Percentiles rank a stretch among this genome's conserved stretches.
phyloP scores from a whole-genome alignment of 2,329 filamentous ascomycete genomes.

The Chrysoporthe austroafricana region DNA sequence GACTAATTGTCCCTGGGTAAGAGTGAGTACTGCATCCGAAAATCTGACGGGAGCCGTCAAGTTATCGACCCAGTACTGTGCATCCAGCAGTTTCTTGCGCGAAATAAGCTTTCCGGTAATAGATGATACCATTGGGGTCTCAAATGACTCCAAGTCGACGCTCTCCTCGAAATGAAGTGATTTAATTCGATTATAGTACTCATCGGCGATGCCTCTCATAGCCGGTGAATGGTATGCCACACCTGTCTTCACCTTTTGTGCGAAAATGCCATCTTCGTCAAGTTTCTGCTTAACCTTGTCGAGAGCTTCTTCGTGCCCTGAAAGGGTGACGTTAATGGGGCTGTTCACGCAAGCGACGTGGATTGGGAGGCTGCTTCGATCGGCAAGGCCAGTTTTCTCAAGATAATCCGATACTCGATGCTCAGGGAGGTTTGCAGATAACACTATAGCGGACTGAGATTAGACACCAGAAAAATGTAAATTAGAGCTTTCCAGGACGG shows the following conservation, averaged over 20 bases:
- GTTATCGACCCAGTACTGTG: conserved; percentile 38
- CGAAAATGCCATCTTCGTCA: conserved; percentile 35
- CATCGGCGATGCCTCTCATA: too few relatives aligned
- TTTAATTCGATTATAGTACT: too few relatives aligned
- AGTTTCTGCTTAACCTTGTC: conserved; percentile 30
- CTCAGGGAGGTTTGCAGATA: too few relatives aligned
- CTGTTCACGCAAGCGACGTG: conserved; percentile 48
- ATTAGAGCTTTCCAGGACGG: too few relatives aligned
- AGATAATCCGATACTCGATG: too few relatives aligned
- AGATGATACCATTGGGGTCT: neutral
- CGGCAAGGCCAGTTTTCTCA: too few relatives aligned
- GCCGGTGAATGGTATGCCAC: conserved; percentile 36
- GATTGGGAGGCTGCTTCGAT: conserved; percentile 28
- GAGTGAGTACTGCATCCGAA: conserved; percentile 16
- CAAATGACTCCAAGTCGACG: too few relatives aligned
- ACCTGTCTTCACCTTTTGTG: conserved; percentile 37
- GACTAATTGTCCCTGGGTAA: too few relatives aligned
- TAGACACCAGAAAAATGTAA: too few relatives aligned
- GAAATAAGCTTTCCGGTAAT: neutral
- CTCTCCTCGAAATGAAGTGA: too few relatives aligned
- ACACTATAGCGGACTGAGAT: too few relatives aligned
- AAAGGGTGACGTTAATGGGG: conserved; percentile 37
- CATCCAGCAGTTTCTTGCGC: neutral
- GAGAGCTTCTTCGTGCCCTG: conserved; percentile 34
- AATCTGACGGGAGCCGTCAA: conserved; percentile 38